A percentile compares a stretch with the other conserved stretches of the same genome.
Conservation (phyloP, 345 rosid species). For the Durio zibethinus region DNA sequence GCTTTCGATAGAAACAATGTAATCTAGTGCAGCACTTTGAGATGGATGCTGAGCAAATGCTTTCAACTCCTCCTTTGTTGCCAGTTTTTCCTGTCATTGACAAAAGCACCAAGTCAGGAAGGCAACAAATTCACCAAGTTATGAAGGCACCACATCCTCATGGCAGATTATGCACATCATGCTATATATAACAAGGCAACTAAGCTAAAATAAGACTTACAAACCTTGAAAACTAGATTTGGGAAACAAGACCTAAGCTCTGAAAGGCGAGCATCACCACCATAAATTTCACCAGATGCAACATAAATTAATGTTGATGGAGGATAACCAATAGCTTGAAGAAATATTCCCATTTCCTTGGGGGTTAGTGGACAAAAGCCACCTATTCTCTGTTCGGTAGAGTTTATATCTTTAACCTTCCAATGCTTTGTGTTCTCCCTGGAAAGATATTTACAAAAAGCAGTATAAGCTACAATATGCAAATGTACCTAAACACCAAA, state of each 20-base stretch:
- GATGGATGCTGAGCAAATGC: conserved; percentile 65
- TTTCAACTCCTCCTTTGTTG: conserved; percentile 52
- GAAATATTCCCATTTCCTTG: conserved; percentile 81
- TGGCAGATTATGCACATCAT: conserved; percentile 7
- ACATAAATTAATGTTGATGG: conserved; percentile 65
- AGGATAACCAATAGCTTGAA: conserved; percentile 81
- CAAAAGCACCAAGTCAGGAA: conserved; percentile 7
- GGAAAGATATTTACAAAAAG: conserved; percentile 7
- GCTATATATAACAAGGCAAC: background rate
- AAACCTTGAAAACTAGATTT: conserved; percentile 76
- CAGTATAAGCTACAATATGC: background rate
- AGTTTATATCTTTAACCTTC: conserved; percentile 87
- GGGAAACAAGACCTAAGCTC: conserved; percentile 71
- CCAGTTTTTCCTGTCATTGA: conserved; percentile 63
- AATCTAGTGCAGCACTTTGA: conserved; percentile 91
- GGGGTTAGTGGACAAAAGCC: conserved; percentile 95
- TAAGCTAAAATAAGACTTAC: conserved; percentile 11
- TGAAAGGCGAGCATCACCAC: conserved; percentile 64
- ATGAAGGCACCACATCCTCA: background rate
- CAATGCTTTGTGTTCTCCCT: conserved; percentile 89
- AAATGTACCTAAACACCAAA: background rate
- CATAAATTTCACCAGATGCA: conserved; percentile 90
- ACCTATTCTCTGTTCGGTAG: conserved; percentile 75
- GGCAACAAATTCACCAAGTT: conserved; percentile 7
- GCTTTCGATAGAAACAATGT: conserved; percentile 79